Conservation (phyloP, 352 stramenopile species). For the Phytophthora brassicae region DNA sequence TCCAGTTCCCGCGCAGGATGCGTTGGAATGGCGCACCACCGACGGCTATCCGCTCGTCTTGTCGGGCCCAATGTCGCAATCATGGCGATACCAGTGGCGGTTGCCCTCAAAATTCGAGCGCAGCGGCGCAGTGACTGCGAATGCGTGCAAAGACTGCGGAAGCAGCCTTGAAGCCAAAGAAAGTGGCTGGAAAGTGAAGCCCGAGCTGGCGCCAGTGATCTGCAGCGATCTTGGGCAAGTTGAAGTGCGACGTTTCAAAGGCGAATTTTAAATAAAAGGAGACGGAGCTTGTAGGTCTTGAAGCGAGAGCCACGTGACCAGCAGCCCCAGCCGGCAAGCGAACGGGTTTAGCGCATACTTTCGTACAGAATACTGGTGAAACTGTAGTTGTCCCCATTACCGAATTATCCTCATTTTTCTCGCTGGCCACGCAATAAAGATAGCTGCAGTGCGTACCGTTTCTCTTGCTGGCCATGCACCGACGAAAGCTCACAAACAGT, state of each 20-base stretch:
- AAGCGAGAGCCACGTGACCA: too few species aligned
- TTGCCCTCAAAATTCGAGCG: constrained; percentile 12
- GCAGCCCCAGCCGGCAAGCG: too few species aligned
- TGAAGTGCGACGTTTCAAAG: constrained; percentile 3
- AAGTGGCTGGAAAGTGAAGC: constrained; percentile 8
- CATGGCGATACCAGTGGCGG: constrained; percentile 10
- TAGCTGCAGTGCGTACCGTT: too few species aligned
- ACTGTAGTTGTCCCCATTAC: too few species aligned
- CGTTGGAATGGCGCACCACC: constrained; percentile 15
- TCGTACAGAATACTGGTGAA: too few species aligned
- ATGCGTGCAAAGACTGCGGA: not conserved
- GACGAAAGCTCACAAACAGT: not conserved
- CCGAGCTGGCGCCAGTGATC: not conserved
- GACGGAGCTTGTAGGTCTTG: too few species aligned
- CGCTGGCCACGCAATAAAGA: too few species aligned
- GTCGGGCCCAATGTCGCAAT: constrained; percentile 12
- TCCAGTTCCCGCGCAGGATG: not conserved
- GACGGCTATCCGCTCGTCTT: constrained; percentile 8
- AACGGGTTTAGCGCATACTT: too few species aligned
- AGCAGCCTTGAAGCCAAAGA: constrained; percentile 7
- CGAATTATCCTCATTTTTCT: too few species aligned
- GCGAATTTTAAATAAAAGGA: constrained; percentile 4
- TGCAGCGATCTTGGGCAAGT: constrained; percentile 11
- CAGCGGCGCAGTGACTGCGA: not conserved
- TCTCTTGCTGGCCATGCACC: too few species aligned